A percentile compares a stretch with the other conserved stretches of the same genome.
Conservation (phyloP, 1,284 basidiomycete genomes). For the Acaromyces ingoldii region DNA sequence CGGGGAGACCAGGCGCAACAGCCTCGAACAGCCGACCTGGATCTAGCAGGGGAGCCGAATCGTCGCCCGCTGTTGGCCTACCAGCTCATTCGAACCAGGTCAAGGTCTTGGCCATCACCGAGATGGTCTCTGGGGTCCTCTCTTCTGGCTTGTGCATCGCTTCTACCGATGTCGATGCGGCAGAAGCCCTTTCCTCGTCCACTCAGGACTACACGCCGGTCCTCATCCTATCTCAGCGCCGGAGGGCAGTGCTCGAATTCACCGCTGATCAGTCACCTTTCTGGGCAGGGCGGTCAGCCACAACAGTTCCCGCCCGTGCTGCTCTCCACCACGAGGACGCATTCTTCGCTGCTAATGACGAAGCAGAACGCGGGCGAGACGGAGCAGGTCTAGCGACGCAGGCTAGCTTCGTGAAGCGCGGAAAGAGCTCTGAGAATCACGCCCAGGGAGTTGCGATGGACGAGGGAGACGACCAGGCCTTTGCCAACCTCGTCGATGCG, state of each 20-base stretch:
- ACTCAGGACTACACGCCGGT: too few relatives aligned
- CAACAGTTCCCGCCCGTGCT: constrained; percentile 6
- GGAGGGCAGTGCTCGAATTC: too few relatives aligned
- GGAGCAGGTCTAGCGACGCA: not conserved
- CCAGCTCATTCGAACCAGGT: too few relatives aligned
- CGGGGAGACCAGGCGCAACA: too few relatives aligned
- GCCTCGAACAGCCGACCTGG: too few relatives aligned
- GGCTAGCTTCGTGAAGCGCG: constrained; percentile 1
- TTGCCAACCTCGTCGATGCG: constrained; percentile 7
- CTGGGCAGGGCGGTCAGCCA: too few relatives aligned
- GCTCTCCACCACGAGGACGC: constrained; percentile 13
- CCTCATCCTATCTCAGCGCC: too few relatives aligned
- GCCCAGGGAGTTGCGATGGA: constrained; percentile 13
- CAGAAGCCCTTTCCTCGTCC: too few relatives aligned
- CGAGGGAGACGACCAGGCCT: not conserved
- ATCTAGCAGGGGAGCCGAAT: too few relatives aligned
- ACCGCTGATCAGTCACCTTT: too few relatives aligned
- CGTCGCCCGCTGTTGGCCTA: too few relatives aligned
- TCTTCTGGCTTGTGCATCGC: constrained; percentile 29
- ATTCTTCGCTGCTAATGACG: not conserved
- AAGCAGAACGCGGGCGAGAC: not conserved
- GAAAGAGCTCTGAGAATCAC: constrained; percentile 1
- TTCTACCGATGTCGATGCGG: too few relatives aligned
- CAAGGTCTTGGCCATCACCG: constrained; percentile 32
- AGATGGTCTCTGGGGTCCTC: constrained; percentile 36